These are phyloP conservation scores for Eucalyptus lansdowneana DNA, from an alignment of 345 rosid genomes.

Conservation along the genomic window DNA sequence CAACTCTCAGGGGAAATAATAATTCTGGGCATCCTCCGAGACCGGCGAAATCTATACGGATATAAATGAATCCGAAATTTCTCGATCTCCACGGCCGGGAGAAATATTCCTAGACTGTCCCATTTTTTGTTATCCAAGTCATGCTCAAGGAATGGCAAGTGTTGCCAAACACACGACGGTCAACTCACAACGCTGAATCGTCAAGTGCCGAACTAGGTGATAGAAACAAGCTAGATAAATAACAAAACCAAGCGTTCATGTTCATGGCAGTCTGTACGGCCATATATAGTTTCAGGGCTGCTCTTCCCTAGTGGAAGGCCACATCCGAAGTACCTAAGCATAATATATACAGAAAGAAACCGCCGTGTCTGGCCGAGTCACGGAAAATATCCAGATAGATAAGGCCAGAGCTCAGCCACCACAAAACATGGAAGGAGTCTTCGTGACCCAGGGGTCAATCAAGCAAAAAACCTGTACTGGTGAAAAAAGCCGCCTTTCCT, in stretches of 20 bases:
- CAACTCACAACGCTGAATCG: background rate
- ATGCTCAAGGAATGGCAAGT: background rate
- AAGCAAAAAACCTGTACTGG: background rate
- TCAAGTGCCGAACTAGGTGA: background rate
- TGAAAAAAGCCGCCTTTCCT: background rate
- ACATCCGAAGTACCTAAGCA: background rate
- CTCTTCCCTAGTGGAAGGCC: background rate
- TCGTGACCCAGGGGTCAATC: background rate
- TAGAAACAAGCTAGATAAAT: background rate
- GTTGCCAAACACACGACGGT: background rate
- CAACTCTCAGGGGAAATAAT: background rate
- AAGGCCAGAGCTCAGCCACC: background rate
- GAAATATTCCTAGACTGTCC: background rate
- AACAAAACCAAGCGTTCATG: background rate
- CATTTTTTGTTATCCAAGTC: background rate
- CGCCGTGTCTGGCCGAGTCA: background rate
- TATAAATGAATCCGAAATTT: background rate
- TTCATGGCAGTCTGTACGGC: background rate
- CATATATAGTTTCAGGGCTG: background rate
- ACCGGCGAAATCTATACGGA: background rate
- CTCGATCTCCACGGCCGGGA: background rate
- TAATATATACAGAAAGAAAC: background rate
- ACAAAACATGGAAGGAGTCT: background rate
- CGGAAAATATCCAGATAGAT: background rate
- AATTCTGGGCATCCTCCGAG: background rate